Evolutionary conservation across 2,329 filamentous ascomycete genomes (phyloP), one percentile per base, ranked within the genome.

Genomic region (Alternaria conjuncta): DNA sequence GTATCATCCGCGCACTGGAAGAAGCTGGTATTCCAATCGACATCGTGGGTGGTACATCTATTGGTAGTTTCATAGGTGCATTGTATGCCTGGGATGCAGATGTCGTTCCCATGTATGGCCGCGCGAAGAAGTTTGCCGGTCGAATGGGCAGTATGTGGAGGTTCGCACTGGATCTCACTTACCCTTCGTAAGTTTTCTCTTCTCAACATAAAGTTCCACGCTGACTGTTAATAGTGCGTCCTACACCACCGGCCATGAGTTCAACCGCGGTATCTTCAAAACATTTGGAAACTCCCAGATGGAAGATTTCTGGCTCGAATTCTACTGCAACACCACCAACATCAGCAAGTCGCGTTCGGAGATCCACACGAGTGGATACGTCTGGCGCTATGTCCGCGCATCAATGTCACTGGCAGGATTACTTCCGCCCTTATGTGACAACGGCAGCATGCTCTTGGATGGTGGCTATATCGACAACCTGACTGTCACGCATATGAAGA

Each of bases 131-230:
- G 78, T 99, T 99, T 79, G 89, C 96, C 0, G 94, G 96, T 5
- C 91, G 96, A n/a, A 99, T 99, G 96, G 93, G 93, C 47, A 98
- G 95, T 80, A 93, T 98, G 82, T 99, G 96, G 96, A 89, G 96
- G n/a, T 97, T 99, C 78, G 94, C 94, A 1, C 85, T 99, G 3
- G 96, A 99, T 76, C 81, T 99, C 72, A 99, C 96, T 0, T 99
- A 99, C 78, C 96, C 96, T 0, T 96, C 95, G 80, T 82, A 78
- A 75, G 80, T 75, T 15, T 18, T 23, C 5, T 5, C 21, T 23
- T 23, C 21, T 23, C 21, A 6, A 23, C 21, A 23, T 23, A 23
- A 23, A 23, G 21, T 23, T 23, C 21, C 5, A 23, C 21, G 61
- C 75, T 73, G 66, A 73, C 43, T 51, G 2, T 2, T 0, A 13